A percentile compares a stretch with the other conserved stretches of the same genome.
These are phyloP conservation scores for Combretum micranthum DNA, from an alignment of 345 rosid species.

Conservation along the genomic window DNA sequence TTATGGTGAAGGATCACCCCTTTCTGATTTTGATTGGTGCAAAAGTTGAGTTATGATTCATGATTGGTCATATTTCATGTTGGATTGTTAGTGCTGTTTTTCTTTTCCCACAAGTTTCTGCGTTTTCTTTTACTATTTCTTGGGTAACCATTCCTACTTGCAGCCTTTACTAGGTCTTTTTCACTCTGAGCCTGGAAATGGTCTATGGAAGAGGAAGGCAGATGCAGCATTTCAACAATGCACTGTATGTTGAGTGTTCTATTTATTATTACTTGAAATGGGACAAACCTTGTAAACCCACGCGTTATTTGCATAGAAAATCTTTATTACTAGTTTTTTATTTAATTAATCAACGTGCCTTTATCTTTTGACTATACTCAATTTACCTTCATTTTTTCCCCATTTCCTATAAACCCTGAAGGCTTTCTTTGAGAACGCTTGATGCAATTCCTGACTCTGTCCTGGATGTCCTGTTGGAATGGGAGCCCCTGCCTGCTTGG, in stretches of 20 bases:
- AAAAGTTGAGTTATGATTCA: too few species aligned
- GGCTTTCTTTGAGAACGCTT: constrained; percentile 68
- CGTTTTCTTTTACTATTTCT: too few species aligned
- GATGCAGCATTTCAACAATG: constrained; percentile 76
- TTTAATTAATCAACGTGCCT: too few species aligned
- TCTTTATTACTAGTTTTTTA: background rate
- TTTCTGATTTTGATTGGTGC: too few species aligned
- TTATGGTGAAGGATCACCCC: too few species aligned
- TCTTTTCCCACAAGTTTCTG: background rate
- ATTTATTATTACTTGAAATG: too few species aligned
- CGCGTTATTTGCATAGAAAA: too few species aligned
- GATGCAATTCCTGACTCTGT: constrained; percentile 68
- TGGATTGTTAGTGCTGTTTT: background rate
- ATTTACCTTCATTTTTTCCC: constrained; percentile 2
- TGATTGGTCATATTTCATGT: too few species aligned
- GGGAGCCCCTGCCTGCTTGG: constrained; percentile 31
- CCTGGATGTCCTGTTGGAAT: constrained; percentile 50
- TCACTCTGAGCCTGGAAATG: constrained; percentile 70
- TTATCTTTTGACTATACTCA: too few species aligned
- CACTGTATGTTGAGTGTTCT: constrained; percentile 39
- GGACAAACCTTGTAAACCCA: too few species aligned
- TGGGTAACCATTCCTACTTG: constrained; percentile 6
- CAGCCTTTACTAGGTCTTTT: constrained; percentile 82
- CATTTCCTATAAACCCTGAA: constrained; percentile 51
- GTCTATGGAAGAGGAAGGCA: constrained; percentile 87